Evolutionary conservation across 164 flowering plant genomes (phyloP).

Genomic region (Malania oleifera): DNA sequence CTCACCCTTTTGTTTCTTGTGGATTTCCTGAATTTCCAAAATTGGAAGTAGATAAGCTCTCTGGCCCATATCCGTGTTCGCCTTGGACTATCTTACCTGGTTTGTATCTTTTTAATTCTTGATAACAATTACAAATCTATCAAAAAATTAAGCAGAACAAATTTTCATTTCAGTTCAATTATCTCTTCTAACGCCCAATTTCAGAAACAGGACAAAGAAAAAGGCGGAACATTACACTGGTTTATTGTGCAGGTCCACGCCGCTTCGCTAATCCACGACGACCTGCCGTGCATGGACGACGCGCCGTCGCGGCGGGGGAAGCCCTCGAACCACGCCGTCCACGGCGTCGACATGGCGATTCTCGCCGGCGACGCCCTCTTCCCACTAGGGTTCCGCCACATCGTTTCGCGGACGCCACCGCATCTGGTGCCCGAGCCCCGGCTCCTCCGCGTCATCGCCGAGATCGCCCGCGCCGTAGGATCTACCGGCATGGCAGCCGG

Average conservation of each 20-base stretch:
- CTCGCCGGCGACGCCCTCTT: slow-evolving; percentile 95
- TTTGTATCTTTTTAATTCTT: not conserved
- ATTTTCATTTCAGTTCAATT: too few relatives aligned
- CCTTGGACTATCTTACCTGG: too few relatives aligned
- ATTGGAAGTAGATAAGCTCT: too few relatives aligned
- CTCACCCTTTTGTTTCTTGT: not conserved
- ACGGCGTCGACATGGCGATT: slow-evolving; percentile 89
- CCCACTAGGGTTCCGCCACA: slow-evolving; percentile 88
- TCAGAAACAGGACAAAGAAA: too few relatives aligned
- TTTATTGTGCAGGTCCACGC: slow-evolving; percentile 96
- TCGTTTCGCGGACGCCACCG: slow-evolving; percentile 64
- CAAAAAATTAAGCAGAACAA: too few relatives aligned
- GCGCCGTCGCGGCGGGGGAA: slow-evolving; percentile 72
- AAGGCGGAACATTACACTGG: too few relatives aligned
- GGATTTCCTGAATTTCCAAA: not conserved
- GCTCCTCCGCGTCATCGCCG: slow-evolving; percentile 68
- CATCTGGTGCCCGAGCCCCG: slow-evolving; percentile 60
- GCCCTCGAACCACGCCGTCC: slow-evolving; percentile 76
- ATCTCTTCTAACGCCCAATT: too few relatives aligned
- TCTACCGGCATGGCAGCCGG: slow-evolving; percentile 98
- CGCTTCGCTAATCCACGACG: slow-evolving; percentile 90
- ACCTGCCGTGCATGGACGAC: slow-evolving; percentile 96
- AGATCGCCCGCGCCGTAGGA: slow-evolving; percentile 87
- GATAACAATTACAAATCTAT: too few relatives aligned
- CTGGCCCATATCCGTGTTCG: too few relatives aligned